A percentile compares a stretch with the other conserved stretches of the same genome.
phyloP scores from a whole-genome alignment of 73 alveolate genomes.

The Blepharisma japonicum region DNA sequence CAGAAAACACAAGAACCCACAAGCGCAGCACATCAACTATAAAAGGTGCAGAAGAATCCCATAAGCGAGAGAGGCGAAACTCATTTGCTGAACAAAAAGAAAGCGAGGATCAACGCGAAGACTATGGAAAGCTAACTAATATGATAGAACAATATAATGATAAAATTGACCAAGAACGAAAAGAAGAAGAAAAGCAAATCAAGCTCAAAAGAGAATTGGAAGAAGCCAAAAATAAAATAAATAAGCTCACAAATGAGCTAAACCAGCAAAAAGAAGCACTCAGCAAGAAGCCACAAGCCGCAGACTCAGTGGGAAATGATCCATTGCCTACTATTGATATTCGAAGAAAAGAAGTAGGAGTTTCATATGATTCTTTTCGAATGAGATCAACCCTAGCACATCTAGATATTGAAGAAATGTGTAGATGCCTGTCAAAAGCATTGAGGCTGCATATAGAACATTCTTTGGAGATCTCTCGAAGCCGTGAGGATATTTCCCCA shows the following conservation, averaged over 20 bases:
- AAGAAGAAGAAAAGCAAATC: conserved; percentile 4
- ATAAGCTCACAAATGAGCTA: conserved; percentile 23
- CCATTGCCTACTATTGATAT: conserved; percentile 36
- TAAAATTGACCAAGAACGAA: neutral
- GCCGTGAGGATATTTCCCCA: conserved; percentile 1
- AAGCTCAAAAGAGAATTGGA: conserved; percentile 32
- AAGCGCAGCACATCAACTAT: neutral
- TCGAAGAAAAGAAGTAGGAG: conserved; percentile 15
- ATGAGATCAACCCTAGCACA: conserved; percentile 49
- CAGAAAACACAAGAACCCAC: neutral
- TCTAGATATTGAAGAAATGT: conserved; percentile 66
- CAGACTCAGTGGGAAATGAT: conserved; percentile 21
- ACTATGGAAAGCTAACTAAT: neutral
- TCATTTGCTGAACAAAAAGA: neutral
- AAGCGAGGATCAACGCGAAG: neutral
- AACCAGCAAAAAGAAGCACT: conserved; percentile 23
- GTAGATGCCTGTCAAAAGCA: conserved; percentile 56
- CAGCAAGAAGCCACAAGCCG: neutral
- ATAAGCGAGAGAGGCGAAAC: neutral
- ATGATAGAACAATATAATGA: neutral
- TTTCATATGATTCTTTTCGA: conserved; percentile 45
- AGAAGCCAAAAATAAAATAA: conserved; percentile 18
- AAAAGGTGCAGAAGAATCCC: conserved; percentile 12
- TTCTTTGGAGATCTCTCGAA: conserved; percentile 9
- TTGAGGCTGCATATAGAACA: conserved; percentile 41